A percentile compares a stretch with the other conserved stretches of the same genome.
Conservation (phyloP, 805 yeast species). For the Yarrowia deformans region DNA sequence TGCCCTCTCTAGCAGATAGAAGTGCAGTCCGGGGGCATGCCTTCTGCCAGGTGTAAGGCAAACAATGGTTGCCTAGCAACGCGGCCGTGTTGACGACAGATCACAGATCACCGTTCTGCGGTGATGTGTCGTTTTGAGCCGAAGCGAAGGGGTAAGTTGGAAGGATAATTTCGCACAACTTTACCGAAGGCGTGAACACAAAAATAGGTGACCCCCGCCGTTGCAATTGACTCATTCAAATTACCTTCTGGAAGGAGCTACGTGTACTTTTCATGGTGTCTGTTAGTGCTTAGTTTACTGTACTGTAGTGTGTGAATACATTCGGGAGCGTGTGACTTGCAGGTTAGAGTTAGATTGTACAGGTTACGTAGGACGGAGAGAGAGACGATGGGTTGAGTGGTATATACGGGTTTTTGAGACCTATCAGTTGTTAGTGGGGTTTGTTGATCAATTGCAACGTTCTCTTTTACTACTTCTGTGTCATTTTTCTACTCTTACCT, state of each 20-base stretch:
- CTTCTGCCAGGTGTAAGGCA: conserved; percentile 1
- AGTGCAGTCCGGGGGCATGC: conserved; percentile 1
- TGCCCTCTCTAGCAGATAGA: not conserved
- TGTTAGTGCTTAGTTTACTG: not conserved
- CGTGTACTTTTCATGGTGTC: conserved; percentile 2
- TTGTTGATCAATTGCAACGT: too few species aligned
- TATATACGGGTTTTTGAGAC: too few species aligned
- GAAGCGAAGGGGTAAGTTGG: not conserved
- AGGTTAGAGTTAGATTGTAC: conserved; percentile 5
- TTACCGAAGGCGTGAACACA: not conserved
- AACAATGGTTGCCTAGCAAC: conserved; percentile 36
- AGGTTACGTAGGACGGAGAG: not conserved
- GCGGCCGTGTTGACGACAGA: conserved; percentile 3
- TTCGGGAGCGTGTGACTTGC: conserved; percentile 24
- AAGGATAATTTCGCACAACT: not conserved
- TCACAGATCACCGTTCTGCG: not conserved
- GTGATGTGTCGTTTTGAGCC: not conserved
- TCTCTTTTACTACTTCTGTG: too few species aligned
- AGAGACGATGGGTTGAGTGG: not conserved
- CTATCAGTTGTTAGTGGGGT: too few species aligned
- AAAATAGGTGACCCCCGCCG: too few species aligned
- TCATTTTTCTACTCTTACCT: too few species aligned
- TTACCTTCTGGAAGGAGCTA: conserved; percentile 34
- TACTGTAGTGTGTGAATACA: not conserved
- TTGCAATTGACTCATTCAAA: not conserved